phyloP scores from a whole-genome alignment of 1,284 basidiomycete genomes.

The Mycena sp. region DNA sequence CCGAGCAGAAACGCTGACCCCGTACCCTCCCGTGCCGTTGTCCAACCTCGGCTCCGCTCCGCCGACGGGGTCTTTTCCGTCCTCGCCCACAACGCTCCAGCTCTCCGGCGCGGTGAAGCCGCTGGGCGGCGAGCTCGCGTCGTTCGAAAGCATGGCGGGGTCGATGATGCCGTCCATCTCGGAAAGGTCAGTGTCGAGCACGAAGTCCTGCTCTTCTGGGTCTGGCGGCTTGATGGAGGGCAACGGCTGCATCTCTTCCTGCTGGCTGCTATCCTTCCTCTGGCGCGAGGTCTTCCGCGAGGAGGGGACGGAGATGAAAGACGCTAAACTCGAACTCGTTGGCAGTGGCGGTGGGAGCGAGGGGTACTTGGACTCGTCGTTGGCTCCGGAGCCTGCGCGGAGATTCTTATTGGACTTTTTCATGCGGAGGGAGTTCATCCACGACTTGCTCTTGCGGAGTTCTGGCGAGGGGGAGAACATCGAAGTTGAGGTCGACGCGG shows the following conservation, averaged over 20 bases:
- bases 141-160: conserved; percentile 40
- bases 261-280: conserved; percentile 22
- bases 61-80: conserved; percentile 48
- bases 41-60: conserved; percentile 57
- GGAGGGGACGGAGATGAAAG: conserved; percentile 32
- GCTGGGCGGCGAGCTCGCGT: conserved; percentile 53
- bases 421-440: conserved; percentile 42
- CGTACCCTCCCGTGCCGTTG: conserved; percentile 43
- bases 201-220: conserved; percentile 39
- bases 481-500: conserved; percentile 38
- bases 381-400: conserved; percentile 29
- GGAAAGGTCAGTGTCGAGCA: conserved; percentile 82
- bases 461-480: conserved; percentile 42
- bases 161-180: conserved; percentile 89
- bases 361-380: conserved; percentile 39
- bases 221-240: conserved; percentile 25
- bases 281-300: conserved; percentile 24
- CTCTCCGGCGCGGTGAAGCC: conserved; percentile 37
- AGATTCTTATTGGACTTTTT: conserved; percentile 38
- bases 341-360: conserved; percentile 34
- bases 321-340: conserved; percentile 33
- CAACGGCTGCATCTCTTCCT: conserved; percentile 18
- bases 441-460: conserved; percentile 49
- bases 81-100: conserved; percentile 29
- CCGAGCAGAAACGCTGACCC: conserved; percentile 5